A percentile compares a stretch with the other conserved stretches of the same genome.
phyloP scores from a whole-genome alignment of 768 basidiomycete species.

The Pleurotus platypus region DNA sequence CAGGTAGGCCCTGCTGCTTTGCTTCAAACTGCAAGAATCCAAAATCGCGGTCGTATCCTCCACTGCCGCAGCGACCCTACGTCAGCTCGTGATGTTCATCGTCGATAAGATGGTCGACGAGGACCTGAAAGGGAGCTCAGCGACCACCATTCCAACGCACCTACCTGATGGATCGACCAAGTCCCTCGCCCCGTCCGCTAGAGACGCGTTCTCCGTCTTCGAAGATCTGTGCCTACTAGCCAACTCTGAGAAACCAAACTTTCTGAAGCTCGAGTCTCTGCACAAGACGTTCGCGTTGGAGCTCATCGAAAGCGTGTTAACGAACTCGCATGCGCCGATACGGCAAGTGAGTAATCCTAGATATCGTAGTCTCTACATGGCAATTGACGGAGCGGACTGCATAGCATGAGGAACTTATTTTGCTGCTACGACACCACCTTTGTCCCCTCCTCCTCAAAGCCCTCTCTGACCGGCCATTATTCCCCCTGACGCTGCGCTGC shows the following conservation, averaged over 20 bases:
- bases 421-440: conserved; percentile 86
- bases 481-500: conserved; percentile 86
- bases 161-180: conserved; percentile 71
- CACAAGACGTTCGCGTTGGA: conserved; percentile 97
- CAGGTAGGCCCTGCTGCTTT: conserved; percentile 78
- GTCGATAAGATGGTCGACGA: conserved; percentile 91
- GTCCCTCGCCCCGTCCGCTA: conserved; percentile 66
- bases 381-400: too few relatives aligned
- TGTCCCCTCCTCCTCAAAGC: conserved; percentile 87
- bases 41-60: conserved; percentile 95
- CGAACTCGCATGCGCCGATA: conserved; percentile 87
- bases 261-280: conserved; percentile 77
- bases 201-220: conserved; percentile 85
- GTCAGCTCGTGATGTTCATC: conserved; percentile 96
- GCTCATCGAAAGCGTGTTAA: conserved; percentile 92
- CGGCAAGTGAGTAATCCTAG: conserved; percentile 50
- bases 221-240: conserved; percentile 91
- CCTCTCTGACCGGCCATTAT: conserved; percentile 76
- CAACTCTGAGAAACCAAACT: conserved; percentile 74
- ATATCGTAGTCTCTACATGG: too few relatives aligned
- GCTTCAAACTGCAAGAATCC: conserved; percentile 94
- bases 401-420: conserved; percentile 78
- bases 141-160: conserved; percentile 35
- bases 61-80: conserved; percentile 92
- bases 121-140: conserved; percentile 43